Base-by-base conservation (phyloP, 108 stramenopile genomes). In the Skeletonema tropicum region DNA sequence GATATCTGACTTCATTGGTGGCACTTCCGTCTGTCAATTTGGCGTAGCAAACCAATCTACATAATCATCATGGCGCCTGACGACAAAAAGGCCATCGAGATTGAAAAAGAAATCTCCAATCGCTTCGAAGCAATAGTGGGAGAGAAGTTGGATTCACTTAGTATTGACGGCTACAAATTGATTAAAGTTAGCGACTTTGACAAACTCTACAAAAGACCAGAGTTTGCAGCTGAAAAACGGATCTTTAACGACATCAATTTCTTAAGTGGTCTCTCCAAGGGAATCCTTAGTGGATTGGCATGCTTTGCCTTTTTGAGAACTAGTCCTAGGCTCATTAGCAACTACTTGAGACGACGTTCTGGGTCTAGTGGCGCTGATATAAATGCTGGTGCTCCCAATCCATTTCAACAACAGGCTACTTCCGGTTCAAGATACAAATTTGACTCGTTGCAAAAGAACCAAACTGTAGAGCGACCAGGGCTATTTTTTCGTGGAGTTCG, bases 201-300 rank as follows among this genome's bases (percentile, higher is more conserved):
- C 35, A 46, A 57, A 17, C 23, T 73, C 1, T 80, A 80, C 49
- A 69, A 62, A 3, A 35, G 46, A n/a, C 68, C 79, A 5, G 79
- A 80, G 46, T 80, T 74, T 68, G 39, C 30, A 41, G 55, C 66
- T 30, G 79, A 80, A 38, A 74, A 69, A 36, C 58, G 66, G 17
- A 80, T 80, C 26, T 68, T 80, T 25, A 70, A 67, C 30, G 68
- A 74, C 14, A 74, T 80, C 68, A 80, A 80, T 38, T 65, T 31
- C 64, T 57, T 73, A 64, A n/a, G n/a, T n/a, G 79, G 79, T 19
- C 30, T 80, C 35, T 21, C 33, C 15, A 80, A 74, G 49, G 79
- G 79, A 3, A 32, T 80, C 14, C 9, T 80, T 52, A 57, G 42
- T 33, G 67, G 66, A 7, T 13, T 80, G 42, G 66, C 73, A 26